These are phyloP conservation scores for Hyparrhenia diplandra DNA, from an alignment of 176 grass and related monocot genomes.

Conservation along the genomic window DNA sequence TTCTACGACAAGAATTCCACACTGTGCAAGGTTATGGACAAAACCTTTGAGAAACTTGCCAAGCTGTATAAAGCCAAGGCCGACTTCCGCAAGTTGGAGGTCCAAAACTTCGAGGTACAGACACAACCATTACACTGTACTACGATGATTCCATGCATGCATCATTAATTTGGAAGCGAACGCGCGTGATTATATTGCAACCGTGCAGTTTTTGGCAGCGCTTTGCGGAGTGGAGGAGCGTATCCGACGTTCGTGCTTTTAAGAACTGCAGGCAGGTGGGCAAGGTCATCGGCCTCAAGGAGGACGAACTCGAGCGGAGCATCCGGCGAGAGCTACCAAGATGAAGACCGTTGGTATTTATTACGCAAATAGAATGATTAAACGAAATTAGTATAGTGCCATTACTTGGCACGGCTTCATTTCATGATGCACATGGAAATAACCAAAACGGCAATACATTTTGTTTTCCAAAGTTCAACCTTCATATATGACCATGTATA, in stretches of 20 bases:
- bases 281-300: background rate
- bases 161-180: no score
- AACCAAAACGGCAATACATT: no score
- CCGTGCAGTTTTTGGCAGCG: background rate
- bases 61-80: background rate
- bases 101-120: background rate
- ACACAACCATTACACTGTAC: background rate
- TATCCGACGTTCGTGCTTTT: slow-evolving; percentile 11
- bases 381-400: no score
- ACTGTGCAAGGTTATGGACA: background rate
- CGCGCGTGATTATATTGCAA: background rate
- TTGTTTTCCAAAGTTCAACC: no score
- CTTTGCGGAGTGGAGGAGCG: slow-evolving; percentile 14
- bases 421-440: no score
- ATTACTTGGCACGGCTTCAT: no score
- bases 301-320: slow-evolving; percentile 4
- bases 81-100: background rate
- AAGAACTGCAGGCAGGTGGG: background rate
- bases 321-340: background rate
- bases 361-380: no score
- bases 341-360: no score
- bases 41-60: background rate
- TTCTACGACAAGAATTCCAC: slow-evolving; percentile 1
- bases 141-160: no score
- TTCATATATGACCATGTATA: no score